Conservation (phyloP, 2,329 filamentous ascomycete species). For the Ophiostoma novo-ulmi region DNA sequence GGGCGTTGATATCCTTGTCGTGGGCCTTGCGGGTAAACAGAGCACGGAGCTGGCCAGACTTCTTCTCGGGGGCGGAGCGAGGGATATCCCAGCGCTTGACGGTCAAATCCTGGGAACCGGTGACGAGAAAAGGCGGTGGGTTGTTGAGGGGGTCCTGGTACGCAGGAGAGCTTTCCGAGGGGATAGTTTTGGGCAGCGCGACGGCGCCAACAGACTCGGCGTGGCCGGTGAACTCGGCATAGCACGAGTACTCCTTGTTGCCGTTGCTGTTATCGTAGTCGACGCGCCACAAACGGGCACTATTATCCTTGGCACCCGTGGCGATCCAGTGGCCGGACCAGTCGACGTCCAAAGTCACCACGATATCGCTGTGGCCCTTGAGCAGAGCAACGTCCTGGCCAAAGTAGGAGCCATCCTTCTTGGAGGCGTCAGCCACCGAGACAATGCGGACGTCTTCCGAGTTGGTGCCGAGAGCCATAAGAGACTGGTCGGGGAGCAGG, state of each 20-base stretch:
- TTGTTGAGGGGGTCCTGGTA: slow-evolving; percentile 69
- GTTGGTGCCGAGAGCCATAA: slow-evolving; percentile 89
- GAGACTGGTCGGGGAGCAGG: slow-evolving; percentile 69
- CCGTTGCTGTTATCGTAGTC: slow-evolving; percentile 50
- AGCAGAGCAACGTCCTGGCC: slow-evolving; percentile 83
- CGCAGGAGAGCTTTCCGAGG: slow-evolving; percentile 63
- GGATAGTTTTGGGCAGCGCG: slow-evolving; percentile 66
- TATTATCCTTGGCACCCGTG: slow-evolving; percentile 95
- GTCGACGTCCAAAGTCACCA: slow-evolving; percentile 89
- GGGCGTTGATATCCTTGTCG: slow-evolving; percentile 97
- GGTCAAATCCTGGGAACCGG: slow-evolving; percentile 91
- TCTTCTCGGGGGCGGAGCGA: slow-evolving; percentile 37
- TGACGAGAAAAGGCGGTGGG: slow-evolving; percentile 78
- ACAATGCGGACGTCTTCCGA: slow-evolving; percentile 88
- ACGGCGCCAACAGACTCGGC: slow-evolving; percentile 92
- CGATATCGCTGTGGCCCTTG: slow-evolving; percentile 89
- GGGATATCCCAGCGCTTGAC: slow-evolving; percentile 90
- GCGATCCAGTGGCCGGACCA: slow-evolving; percentile 97
- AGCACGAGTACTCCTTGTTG: slow-evolving; percentile 57
- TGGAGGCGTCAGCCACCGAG: slow-evolving; percentile 51
- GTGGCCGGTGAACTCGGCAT: slow-evolving; percentile 70
- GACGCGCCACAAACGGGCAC: slow-evolving; percentile 81
- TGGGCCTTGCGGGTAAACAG: slow-evolving; percentile 92
- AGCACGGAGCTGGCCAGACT: slow-evolving; percentile 52
- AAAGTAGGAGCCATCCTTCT: slow-evolving; percentile 57